Conservation (phyloP, 2,329 filamentous ascomycete genomes). For the Aspergillus phoenicis region DNA sequence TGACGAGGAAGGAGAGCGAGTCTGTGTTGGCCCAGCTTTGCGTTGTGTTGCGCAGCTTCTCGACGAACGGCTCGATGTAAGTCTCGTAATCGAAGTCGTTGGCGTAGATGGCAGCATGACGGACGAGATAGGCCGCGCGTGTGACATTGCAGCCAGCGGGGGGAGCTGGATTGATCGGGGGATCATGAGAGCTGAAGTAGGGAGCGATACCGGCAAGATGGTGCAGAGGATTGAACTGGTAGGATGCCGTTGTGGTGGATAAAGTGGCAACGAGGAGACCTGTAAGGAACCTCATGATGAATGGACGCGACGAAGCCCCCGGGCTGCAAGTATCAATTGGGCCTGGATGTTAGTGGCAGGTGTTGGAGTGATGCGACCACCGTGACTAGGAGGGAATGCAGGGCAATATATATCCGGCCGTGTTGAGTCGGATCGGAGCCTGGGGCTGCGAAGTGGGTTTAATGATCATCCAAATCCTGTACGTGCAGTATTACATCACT, state of each 20-base stretch:
- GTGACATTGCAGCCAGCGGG: conserved; percentile 56
- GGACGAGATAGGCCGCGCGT: conserved; percentile 58
- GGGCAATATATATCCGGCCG: background rate
- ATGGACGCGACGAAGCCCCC: no score
- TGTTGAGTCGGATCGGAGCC: background rate
- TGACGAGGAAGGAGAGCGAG: conserved; percentile 57
- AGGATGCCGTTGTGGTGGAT: background rate
- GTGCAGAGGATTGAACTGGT: conserved; percentile 55
- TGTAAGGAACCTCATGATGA: background rate
- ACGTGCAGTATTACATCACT: background rate
- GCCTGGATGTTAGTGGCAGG: background rate
- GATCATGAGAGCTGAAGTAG: conserved; percentile 60
- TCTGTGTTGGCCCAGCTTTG: conserved; percentile 61
- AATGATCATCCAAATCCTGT: background rate
- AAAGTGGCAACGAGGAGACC: background rate
- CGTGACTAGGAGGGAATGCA: background rate
- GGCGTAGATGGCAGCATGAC: conserved; percentile 63
- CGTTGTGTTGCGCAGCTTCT: conserved; percentile 62
- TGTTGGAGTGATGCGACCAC: background rate
- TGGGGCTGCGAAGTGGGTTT: background rate
- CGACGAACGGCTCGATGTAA: conserved; percentile 59
- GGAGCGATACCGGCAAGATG: conserved; percentile 60
- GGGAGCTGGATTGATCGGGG: conserved; percentile 46
- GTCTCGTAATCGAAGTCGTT: conserved; percentile 62
- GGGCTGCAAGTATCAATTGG: background rate